These are phyloP conservation scores for Neonothopanus nambi DNA, from an alignment of 1,284 basidiomycete species.

Conservation along the genomic window DNA sequence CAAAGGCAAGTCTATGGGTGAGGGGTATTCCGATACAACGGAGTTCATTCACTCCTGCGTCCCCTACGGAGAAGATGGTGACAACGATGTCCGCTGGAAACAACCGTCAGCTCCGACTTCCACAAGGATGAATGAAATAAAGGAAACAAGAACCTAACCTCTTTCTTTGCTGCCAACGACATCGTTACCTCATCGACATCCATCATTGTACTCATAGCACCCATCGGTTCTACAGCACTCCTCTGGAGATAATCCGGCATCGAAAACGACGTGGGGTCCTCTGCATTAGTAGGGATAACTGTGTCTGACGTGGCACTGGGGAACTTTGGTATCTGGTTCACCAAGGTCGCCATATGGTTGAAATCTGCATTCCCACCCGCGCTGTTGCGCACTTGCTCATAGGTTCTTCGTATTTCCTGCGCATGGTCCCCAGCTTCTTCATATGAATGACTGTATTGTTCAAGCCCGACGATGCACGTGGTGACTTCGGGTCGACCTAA, in stretches of 20 bases:
- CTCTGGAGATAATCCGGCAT: constrained; percentile 1
- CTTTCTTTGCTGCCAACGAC: background rate
- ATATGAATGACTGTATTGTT: constrained; percentile 85
- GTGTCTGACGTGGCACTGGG: constrained; percentile 8
- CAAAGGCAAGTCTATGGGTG: no score
- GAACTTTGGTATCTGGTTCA: constrained; percentile 17
- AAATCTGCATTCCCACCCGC: constrained; percentile 48
- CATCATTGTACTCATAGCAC: background rate
- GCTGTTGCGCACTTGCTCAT: constrained; percentile 37
- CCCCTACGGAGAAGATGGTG: no score
- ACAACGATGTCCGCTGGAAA: no score
- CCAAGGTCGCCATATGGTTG: constrained; percentile 52
- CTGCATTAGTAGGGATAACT: background rate
- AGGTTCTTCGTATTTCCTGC: constrained; percentile 61
- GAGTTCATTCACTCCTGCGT: no score
- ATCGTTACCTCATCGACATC: constrained; percentile 6
- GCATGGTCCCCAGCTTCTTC: constrained; percentile 85
- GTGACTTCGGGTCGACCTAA: constrained; percentile 78
- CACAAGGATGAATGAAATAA: no score
- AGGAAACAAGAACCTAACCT: no score
- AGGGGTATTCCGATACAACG: no score
- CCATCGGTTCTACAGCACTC: constrained; percentile 2
- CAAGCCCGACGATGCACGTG: constrained; percentile 80
- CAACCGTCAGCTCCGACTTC: no score
- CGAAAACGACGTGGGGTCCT: constrained; percentile 7